These are phyloP conservation scores for Cladobotryum mycophilum DNA, from an alignment of 2,329 filamentous ascomycete genomes.

Conservation along the genomic window DNA sequence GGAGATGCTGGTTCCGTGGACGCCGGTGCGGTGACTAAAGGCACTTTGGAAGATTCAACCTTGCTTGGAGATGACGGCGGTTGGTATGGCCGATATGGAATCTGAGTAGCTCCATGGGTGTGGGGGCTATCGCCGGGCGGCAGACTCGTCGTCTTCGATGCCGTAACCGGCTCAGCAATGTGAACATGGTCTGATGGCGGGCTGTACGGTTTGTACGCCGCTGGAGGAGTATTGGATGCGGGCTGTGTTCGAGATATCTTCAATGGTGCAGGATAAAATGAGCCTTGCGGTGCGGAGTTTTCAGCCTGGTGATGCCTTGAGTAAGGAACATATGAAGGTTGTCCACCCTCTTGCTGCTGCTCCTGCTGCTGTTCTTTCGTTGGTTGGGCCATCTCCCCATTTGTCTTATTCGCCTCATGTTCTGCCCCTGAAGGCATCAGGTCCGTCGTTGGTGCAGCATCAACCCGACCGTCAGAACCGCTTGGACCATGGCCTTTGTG, in stretches of 20 bases:
- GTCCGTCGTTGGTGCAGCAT: background rate
- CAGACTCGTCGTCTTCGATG: background rate
- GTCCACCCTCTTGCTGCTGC: background rate
- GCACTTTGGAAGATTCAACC: background rate
- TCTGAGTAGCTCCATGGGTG: background rate
- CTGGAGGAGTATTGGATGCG: conserved; percentile 14
- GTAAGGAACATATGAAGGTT: background rate
- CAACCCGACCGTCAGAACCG: background rate
- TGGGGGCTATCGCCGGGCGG: background rate
- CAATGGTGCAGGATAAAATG: conserved; percentile 23
- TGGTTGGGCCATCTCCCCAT: background rate
- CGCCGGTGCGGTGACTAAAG: conserved; percentile 1
- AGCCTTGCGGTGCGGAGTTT: background rate
- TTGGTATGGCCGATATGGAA: conserved; percentile 25
- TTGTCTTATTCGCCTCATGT: too few relatives aligned
- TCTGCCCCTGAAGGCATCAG: too few relatives aligned
- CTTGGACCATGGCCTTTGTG: background rate
- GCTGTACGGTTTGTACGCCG: conserved; percentile 23
- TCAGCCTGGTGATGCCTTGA: background rate
- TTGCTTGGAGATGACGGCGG: conserved; percentile 14
- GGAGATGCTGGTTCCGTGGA: background rate
- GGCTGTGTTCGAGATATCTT: conserved; percentile 20
- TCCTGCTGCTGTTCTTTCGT: background rate
- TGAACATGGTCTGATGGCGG: conserved; percentile 14
- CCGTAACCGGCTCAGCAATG: background rate